Evolutionary conservation across 1,284 basidiomycete species (phyloP).

Genomic region (Mrakiaceae sp.): DNA sequence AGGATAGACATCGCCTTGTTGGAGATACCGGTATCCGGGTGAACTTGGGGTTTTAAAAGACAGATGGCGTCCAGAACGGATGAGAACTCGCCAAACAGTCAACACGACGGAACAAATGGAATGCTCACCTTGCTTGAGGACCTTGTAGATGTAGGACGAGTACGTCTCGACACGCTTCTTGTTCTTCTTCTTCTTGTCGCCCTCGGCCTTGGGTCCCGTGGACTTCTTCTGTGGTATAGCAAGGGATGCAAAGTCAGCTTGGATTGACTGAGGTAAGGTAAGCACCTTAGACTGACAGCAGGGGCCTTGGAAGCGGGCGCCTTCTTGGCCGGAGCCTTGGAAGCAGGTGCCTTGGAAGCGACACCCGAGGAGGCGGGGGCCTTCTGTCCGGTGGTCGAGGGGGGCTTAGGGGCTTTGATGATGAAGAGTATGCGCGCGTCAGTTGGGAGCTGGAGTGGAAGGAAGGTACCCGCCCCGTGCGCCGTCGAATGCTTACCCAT

Average conservation of each 20-base stretch:
- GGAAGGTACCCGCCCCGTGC: too few relatives aligned
- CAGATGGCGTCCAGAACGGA: constrained; percentile 2
- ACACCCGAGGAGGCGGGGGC: constrained; percentile 40
- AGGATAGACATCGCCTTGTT: constrained; percentile 95
- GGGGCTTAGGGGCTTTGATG: constrained; percentile 53
- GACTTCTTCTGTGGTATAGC: constrained; percentile 2
- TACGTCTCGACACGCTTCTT: constrained; percentile 86
- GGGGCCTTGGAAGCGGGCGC: constrained; percentile 56
- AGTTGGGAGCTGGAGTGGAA: neutral
- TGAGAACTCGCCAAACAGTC: constrained; percentile 17
- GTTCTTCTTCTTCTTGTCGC: constrained; percentile 77
- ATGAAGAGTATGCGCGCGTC: constrained; percentile 11
- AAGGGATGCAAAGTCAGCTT: neutral
- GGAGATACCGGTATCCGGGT: constrained; percentile 83
- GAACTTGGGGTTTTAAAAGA: constrained; percentile 48
- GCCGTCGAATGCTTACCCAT: constrained; percentile 19
- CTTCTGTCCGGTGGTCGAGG: constrained; percentile 52
- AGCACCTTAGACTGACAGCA: constrained; percentile 14
- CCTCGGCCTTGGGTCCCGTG: constrained; percentile 41
- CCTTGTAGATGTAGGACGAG: constrained; percentile 87
- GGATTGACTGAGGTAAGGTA: neutral
- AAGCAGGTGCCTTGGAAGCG: constrained; percentile 58
- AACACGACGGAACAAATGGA: constrained; percentile 40
- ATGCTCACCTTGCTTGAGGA: constrained; percentile 35
- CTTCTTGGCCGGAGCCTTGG: constrained; percentile 43